Conservation (phyloP, 768 basidiomycete genomes). For the Lentinula guzmanii region DNA sequence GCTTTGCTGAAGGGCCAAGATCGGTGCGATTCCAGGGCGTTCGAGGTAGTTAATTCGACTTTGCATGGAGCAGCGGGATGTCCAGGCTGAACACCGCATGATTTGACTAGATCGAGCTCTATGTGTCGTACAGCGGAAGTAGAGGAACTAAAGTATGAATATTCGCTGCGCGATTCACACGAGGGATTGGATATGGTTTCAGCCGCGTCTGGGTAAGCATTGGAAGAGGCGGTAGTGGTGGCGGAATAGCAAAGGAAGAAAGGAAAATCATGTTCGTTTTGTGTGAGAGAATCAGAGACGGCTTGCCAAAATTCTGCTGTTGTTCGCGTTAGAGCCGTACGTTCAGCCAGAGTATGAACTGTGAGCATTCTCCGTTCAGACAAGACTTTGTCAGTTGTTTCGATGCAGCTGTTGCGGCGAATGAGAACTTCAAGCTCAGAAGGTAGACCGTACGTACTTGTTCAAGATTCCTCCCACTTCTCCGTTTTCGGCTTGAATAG, state of each 20-base stretch:
- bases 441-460: neutral
- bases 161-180: neutral
- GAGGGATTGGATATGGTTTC: neutral
- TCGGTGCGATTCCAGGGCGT: neutral
- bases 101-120: neutral
- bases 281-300: neutral
- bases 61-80: constrained; percentile 1
- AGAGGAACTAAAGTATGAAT: neutral
- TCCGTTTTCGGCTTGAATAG: constrained; percentile 5
- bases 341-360: constrained; percentile 1
- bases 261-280: neutral
- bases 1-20: constrained; percentile 5
- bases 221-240: too few relatives aligned
- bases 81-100: constrained; percentile 1
- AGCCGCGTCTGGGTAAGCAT: neutral
- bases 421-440: too few relatives aligned
- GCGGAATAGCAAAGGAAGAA: constrained; percentile 5
- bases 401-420: neutral
- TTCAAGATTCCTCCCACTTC: constrained; percentile 4
- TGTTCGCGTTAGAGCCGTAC: neutral
- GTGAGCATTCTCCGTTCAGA: constrained; percentile 4
- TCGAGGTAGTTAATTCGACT: neutral
- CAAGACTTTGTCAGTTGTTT: constrained; percentile 7
- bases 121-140: neutral
- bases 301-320: constrained; percentile 4